Percentiles rank a stretch among this genome's conserved stretches.
phyloP scores from a whole-genome alignment of 2,329 filamentous ascomycete genomes.

The Beauveria rudraprayagi region DNA sequence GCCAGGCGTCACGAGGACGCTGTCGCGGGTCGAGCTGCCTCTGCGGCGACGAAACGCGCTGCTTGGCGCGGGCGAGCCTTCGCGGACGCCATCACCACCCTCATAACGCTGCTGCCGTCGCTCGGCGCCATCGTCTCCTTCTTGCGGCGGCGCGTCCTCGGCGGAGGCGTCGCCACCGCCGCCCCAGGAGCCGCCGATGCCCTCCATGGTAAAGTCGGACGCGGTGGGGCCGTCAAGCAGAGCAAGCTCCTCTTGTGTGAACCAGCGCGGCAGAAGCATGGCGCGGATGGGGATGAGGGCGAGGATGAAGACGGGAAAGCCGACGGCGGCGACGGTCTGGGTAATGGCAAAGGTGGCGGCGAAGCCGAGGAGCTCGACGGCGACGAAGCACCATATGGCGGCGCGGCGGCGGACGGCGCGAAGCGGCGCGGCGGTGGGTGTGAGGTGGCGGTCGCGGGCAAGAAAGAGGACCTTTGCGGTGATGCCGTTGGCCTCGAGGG shows the following conservation, averaged over 20 bases:
- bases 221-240: slow-evolving; percentile 67
- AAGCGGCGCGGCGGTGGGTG: slow-evolving; percentile 50
- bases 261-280: slow-evolving; percentile 53
- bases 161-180: slow-evolving; percentile 18
- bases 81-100: not conserved
- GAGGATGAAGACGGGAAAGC: slow-evolving; percentile 69
- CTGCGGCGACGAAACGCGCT: slow-evolving; percentile 5
- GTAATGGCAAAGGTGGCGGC: slow-evolving; percentile 76
- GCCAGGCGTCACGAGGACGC: slow-evolving; percentile 21
- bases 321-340: slow-evolving; percentile 74
- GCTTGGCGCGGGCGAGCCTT: not conserved
- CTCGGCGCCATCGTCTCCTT: slow-evolving; percentile 11
- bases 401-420: slow-evolving; percentile 49
- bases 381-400: slow-evolving; percentile 66
- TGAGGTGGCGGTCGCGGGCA: slow-evolving; percentile 55
- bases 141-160: slow-evolving; percentile 15
- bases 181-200: slow-evolving; percentile 57
- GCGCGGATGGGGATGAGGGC: slow-evolving; percentile 59
- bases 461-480: slow-evolving; percentile 68
- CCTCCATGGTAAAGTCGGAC: slow-evolving; percentile 68
- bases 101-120: not conserved
- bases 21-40: slow-evolving; percentile 15
- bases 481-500: slow-evolving; percentile 68
- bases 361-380: slow-evolving; percentile 60
- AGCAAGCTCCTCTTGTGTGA: slow-evolving; percentile 51